A percentile compares a stretch with the other conserved stretches of the same genome.
These are phyloP conservation scores for Colletotrichum sidae DNA, from an alignment of 2,329 filamentous ascomycete species.

Conservation along the genomic window DNA sequence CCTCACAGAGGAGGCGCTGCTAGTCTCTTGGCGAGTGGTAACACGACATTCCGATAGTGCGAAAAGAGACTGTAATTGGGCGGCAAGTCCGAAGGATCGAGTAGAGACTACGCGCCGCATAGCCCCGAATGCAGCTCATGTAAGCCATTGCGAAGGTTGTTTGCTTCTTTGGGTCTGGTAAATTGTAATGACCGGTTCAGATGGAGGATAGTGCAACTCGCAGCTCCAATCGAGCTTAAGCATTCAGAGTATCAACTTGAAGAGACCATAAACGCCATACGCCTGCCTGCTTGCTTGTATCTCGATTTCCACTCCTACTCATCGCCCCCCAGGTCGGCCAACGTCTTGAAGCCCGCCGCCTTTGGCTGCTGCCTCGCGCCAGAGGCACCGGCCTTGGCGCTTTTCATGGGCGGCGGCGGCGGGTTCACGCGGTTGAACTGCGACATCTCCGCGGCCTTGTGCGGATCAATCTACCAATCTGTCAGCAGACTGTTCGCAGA, in stretches of 20 bases:
- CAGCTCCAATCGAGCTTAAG: no score
- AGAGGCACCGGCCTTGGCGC: conserved; percentile 35
- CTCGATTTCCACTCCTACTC: background rate
- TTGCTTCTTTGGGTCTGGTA: no score
- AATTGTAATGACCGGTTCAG: no score
- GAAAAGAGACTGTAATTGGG: no score
- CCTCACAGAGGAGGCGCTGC: no score
- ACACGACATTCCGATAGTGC: no score
- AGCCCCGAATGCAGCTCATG: no score
- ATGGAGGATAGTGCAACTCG: no score
- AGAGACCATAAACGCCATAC: conserved; percentile 12
- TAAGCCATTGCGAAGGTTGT: no score
- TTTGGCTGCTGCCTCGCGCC: conserved; percentile 39
- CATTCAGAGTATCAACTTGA: background rate
- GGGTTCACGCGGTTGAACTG: conserved; percentile 66
- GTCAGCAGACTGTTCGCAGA: conserved; percentile 18
- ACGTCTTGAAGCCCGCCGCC: conserved; percentile 60
- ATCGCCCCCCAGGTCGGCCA: conserved; percentile 62
- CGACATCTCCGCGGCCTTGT: conserved; percentile 70
- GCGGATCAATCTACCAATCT: conserved; percentile 66
- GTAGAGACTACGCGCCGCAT: no score
- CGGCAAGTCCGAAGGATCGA: no score
- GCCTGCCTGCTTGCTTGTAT: background rate
- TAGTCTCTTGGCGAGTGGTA: no score
- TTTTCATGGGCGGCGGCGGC: conserved; percentile 40